Conservation (phyloP, 371 early-diverging fungal species). For the Mortierella sp. region DNA sequence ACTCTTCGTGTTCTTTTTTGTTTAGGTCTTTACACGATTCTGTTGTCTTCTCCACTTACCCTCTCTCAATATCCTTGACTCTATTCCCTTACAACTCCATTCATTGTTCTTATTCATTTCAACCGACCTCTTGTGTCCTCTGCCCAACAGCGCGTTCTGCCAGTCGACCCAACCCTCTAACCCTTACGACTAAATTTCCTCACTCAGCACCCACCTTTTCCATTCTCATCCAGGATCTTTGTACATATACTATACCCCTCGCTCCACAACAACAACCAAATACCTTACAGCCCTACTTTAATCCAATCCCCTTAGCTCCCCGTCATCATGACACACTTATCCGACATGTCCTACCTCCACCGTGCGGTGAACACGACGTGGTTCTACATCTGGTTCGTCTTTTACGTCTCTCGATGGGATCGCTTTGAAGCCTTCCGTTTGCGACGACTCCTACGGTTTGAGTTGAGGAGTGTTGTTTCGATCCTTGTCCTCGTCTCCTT, state of each 20-base stretch:
- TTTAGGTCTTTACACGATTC: neutral
- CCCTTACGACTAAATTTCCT: neutral
- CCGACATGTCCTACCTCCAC: constrained; percentile 48
- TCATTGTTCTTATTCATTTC: neutral
- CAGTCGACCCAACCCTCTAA: neutral
- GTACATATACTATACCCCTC: neutral
- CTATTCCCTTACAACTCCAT: neutral
- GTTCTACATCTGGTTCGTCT: constrained; percentile 41
- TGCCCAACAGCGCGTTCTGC: neutral
- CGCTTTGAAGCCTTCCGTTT: constrained; percentile 42
- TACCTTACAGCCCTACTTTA: neutral
- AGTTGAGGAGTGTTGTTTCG: constrained; percentile 42
- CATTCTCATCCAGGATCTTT: no score
- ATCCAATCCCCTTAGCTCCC: neutral
- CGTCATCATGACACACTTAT: constrained; percentile 43
- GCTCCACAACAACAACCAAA: neutral
- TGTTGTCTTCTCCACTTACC: neutral
- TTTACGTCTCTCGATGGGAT: constrained; percentile 49
- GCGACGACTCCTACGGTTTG: constrained; percentile 34
- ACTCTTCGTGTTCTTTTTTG: neutral
- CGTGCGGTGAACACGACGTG: constrained; percentile 34
- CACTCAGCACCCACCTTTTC: no score
- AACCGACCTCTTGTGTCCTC: neutral
- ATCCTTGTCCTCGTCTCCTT: constrained; percentile 28
- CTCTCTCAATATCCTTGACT: neutral